These are phyloP conservation scores for Leccinum griseonigrum DNA, from an alignment of 1,284 basidiomycete species.

Conservation along the genomic window DNA sequence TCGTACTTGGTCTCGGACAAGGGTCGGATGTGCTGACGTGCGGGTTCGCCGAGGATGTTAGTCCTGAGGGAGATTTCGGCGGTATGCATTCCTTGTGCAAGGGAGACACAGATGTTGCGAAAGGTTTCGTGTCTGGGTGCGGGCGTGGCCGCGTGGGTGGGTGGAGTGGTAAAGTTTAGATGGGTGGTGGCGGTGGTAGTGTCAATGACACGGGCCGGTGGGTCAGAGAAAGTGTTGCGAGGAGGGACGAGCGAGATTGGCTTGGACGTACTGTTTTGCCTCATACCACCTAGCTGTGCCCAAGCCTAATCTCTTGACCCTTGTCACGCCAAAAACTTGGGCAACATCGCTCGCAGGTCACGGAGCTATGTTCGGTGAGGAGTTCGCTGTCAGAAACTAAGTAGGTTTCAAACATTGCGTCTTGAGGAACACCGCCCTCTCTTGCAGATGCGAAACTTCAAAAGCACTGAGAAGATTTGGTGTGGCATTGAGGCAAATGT, in stretches of 20 bases:
- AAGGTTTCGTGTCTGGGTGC: slow-evolving; percentile 69
- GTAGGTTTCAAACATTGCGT: slow-evolving; percentile 41
- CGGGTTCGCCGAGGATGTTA: slow-evolving; percentile 77
- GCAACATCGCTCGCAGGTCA: slow-evolving; percentile 14
- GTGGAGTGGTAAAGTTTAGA: neutral
- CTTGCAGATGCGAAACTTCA: slow-evolving; percentile 40
- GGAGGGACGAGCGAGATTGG: neutral
- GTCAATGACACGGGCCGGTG: neutral
- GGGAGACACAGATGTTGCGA: slow-evolving; percentile 68
- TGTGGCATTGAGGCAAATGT: slow-evolving; percentile 40
- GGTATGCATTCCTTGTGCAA: slow-evolving; percentile 82
- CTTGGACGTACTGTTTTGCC: slow-evolving; percentile 64
- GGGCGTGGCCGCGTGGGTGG: neutral
- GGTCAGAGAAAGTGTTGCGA: neutral
- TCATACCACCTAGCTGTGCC: too few relatives aligned
- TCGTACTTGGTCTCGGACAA: slow-evolving; percentile 77
- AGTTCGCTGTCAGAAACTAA: slow-evolving; percentile 33
- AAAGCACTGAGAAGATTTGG: slow-evolving; percentile 43
- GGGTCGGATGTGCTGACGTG: slow-evolving; percentile 69
- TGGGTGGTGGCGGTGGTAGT: neutral
- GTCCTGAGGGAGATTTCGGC: slow-evolving; percentile 76
- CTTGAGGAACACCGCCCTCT: slow-evolving; percentile 34
- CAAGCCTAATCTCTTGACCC: slow-evolving; percentile 22
- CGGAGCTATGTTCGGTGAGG: slow-evolving; percentile 16
- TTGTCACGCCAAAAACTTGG: slow-evolving; percentile 29